Percentiles rank a stretch among this genome's conserved stretches.
Conservation (phyloP, 1,284 basidiomycete genomes). For the Phaffia rhodozyma region DNA sequence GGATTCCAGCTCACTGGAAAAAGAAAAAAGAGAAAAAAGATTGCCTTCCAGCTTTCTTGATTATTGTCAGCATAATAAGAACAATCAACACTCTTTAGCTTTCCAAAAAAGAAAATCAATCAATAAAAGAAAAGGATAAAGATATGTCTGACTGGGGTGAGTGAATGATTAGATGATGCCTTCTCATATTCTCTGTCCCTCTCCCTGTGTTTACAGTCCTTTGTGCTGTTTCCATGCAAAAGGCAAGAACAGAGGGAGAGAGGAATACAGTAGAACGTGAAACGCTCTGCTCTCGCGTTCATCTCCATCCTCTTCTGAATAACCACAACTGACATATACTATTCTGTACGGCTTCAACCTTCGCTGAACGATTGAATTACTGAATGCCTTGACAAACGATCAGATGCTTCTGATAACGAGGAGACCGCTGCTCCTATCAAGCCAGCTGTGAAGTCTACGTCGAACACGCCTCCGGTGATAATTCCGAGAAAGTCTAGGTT, state of each 20-base stretch:
- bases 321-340: not conserved
- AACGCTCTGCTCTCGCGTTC: no score
- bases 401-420: conserved; percentile 46
- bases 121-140: not conserved
- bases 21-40: no score
- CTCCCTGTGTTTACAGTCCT: not conserved
- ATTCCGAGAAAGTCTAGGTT: conserved; percentile 51
- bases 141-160: conserved; percentile 19
- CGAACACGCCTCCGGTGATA: conserved; percentile 33
- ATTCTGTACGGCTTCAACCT: not conserved
- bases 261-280: no score
- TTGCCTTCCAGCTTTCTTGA: no score
- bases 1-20: no score
- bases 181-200: not conserved
- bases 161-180: not conserved
- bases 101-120: no score
- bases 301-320: no score
- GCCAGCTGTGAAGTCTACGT: conserved; percentile 37
- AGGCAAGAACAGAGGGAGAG: no score
- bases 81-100: no score
- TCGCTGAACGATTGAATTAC: not conserved
- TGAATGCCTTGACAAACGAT: not conserved
- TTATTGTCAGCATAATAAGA: no score
- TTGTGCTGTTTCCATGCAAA: no score
- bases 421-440: conserved; percentile 36